A percentile compares a stretch with the other conserved stretches of the same genome.
These are phyloP conservation scores for Zygosaccharomyces bailii DNA, from an alignment of 805 yeast genomes.

Conservation along the genomic window DNA sequence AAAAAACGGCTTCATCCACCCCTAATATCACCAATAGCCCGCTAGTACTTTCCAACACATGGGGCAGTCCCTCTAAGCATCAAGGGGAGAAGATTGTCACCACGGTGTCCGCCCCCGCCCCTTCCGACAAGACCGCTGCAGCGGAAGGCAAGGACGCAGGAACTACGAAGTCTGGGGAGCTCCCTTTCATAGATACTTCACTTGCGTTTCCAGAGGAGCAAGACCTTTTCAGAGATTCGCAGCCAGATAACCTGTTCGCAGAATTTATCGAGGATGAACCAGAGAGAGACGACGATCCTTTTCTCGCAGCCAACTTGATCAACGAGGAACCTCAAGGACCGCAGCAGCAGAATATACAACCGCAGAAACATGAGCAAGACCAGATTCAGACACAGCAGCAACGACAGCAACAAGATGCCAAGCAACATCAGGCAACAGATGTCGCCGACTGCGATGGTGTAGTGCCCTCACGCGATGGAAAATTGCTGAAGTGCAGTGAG, in stretches of 20 bases:
- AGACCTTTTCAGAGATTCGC: slow-evolving; percentile 19
- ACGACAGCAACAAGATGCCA: background rate
- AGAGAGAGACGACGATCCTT: slow-evolving; percentile 5
- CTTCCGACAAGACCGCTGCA: background rate
- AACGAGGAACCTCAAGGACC: slow-evolving; percentile 3
- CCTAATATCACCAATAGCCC: slow-evolving; percentile 1
- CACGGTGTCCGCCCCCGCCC: slow-evolving; percentile 3
- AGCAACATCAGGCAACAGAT: background rate
- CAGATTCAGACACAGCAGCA: slow-evolving; percentile 6
- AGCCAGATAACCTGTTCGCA: slow-evolving; percentile 15
- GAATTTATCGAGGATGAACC: slow-evolving; percentile 22
- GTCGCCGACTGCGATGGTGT: slow-evolving; percentile 36
- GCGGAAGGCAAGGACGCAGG: background rate
- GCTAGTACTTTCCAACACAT: slow-evolving; percentile 1
- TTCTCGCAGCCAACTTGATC: background rate
- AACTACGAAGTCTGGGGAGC: background rate
- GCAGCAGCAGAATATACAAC: background rate
- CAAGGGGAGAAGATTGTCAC: slow-evolving; percentile 3
- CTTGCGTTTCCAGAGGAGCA: slow-evolving; percentile 34
- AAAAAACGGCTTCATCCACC: background rate
- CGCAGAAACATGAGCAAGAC: background rate
- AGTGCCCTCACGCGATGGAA: slow-evolving; percentile 66
- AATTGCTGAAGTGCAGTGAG: slow-evolving; percentile 74
- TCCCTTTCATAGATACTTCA: slow-evolving; percentile 29
- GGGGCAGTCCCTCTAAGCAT: slow-evolving; percentile 5